Conservation (phyloP, 164 flowering plant genomes). For the Malania oleifera region DNA sequence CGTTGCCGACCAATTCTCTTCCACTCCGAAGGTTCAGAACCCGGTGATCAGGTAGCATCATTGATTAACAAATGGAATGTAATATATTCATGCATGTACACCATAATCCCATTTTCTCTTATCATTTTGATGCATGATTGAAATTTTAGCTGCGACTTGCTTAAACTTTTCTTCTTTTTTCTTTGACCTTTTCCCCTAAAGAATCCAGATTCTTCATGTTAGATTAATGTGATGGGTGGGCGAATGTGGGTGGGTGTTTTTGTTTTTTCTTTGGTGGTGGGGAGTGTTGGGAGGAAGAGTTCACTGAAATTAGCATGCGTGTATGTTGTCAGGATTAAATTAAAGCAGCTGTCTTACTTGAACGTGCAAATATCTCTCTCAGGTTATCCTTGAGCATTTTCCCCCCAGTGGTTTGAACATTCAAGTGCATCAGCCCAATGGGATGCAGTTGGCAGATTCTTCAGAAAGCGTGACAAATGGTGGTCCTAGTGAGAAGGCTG, state of each 20-base stretch:
- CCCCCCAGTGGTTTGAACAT: constrained; percentile 57
- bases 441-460: constrained; percentile 48
- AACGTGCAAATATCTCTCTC: too few relatives aligned
- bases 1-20: constrained; percentile 95
- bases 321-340: too few relatives aligned
- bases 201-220: constrained; percentile 23
- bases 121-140: too few relatives aligned
- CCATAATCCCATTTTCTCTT: not conserved
- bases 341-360: too few relatives aligned
- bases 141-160: too few relatives aligned
- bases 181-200: not conserved
- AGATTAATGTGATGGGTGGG: too few relatives aligned
- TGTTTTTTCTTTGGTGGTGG: too few relatives aligned
- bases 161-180: not conserved
- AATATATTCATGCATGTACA: too few relatives aligned
- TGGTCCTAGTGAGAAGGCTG: constrained; percentile 34
- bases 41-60: constrained; percentile 61
- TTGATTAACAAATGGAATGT: not conserved
- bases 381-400: constrained; percentile 44
- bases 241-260: too few relatives aligned
- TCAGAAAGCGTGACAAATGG: constrained; percentile 46
- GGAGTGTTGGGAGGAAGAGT: too few relatives aligned
- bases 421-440: constrained; percentile 63
- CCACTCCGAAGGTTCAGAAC: constrained; percentile 57
- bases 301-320: too few relatives aligned